Percentiles rank a stretch among this genome's conserved stretches.
These are phyloP conservation scores for Tylopilus felleus DNA, from an alignment of 768 basidiomycete species.

Conservation along the genomic window DNA sequence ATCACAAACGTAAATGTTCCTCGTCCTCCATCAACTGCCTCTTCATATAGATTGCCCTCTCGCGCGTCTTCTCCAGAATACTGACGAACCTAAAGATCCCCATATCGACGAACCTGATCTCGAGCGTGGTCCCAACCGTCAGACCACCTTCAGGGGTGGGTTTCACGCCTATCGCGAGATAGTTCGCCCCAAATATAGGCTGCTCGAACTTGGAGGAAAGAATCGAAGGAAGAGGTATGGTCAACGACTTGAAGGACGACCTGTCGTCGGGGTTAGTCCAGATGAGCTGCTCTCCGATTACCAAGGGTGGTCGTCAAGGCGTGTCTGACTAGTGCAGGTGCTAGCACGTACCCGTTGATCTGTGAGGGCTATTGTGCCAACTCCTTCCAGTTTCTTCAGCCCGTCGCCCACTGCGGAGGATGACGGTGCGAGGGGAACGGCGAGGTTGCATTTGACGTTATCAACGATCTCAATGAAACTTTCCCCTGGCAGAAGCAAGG, in stretches of 20 bases:
- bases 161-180: slow-evolving; percentile 59
- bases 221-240: slow-evolving; percentile 60
- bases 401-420: slow-evolving; percentile 53
- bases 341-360: slow-evolving; percentile 61
- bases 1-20: slow-evolving; percentile 29
- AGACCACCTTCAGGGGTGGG: slow-evolving; percentile 69
- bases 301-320: slow-evolving; percentile 5
- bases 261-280: slow-evolving; percentile 44
- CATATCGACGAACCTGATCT: slow-evolving; percentile 64
- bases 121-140: slow-evolving; percentile 57
- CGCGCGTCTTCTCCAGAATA: slow-evolving; percentile 72
- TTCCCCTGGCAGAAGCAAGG: slow-evolving; percentile 65
- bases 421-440: slow-evolving; percentile 50
- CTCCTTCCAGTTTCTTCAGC: slow-evolving; percentile 52
- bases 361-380: slow-evolving; percentile 61
- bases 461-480: slow-evolving; percentile 53
- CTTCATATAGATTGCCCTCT: slow-evolving; percentile 72
- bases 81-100: slow-evolving; percentile 74
- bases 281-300: slow-evolving; percentile 48
- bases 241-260: slow-evolving; percentile 41
- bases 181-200: slow-evolving; percentile 69
- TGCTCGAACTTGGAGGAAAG: slow-evolving; percentile 72
- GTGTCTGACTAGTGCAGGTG: background rate
- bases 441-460: slow-evolving; percentile 57
- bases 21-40: slow-evolving; percentile 43